Evolutionary conservation across 495 filamentous ascomycete genomes (phyloP).

Genomic region (Hyphodiscus hymeniophilus): DNA sequence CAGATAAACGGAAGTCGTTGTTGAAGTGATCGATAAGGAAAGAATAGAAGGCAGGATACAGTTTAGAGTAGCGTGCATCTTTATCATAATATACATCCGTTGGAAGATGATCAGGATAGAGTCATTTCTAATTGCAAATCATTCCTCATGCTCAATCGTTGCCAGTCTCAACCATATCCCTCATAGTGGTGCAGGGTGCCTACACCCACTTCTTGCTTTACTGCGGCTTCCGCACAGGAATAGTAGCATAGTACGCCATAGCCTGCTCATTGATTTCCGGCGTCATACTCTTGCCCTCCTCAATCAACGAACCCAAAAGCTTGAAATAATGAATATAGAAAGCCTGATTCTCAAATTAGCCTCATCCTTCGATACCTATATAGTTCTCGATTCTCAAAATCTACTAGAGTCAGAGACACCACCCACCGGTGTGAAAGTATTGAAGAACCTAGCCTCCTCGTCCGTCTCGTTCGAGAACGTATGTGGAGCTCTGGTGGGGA

Average conservation of each 20-base stretch:
- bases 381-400: too few relatives aligned
- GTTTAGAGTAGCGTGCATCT: too few relatives aligned
- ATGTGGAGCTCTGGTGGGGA: slow-evolving; percentile 41
- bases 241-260: slow-evolving; percentile 37
- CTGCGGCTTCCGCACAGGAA: slow-evolving; percentile 17
- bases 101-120: too few relatives aligned
- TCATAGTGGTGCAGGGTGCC: too few relatives aligned
- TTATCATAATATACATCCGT: too few relatives aligned
- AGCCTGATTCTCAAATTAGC: slow-evolving; percentile 10
- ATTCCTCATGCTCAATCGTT: too few relatives aligned
- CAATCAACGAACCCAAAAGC: slow-evolving; percentile 16
- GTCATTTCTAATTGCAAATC: too few relatives aligned
- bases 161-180: too few relatives aligned
- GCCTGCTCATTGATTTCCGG: slow-evolving; percentile 31
- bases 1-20: too few relatives aligned
- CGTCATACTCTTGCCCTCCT: slow-evolving; percentile 26
- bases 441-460: slow-evolving; percentile 46
- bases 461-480: slow-evolving; percentile 47
- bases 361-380: too few relatives aligned
- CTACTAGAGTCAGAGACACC: slow-evolving; percentile 42
- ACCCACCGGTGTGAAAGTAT: slow-evolving; percentile 45
- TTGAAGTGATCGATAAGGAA: too few relatives aligned
- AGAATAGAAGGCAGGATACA: too few relatives aligned
- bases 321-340: background rate
- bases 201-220: background rate